These are phyloP conservation scores for Eutrema yunnanense DNA, from an alignment of 345 rosid species.

Conservation along the genomic window DNA sequence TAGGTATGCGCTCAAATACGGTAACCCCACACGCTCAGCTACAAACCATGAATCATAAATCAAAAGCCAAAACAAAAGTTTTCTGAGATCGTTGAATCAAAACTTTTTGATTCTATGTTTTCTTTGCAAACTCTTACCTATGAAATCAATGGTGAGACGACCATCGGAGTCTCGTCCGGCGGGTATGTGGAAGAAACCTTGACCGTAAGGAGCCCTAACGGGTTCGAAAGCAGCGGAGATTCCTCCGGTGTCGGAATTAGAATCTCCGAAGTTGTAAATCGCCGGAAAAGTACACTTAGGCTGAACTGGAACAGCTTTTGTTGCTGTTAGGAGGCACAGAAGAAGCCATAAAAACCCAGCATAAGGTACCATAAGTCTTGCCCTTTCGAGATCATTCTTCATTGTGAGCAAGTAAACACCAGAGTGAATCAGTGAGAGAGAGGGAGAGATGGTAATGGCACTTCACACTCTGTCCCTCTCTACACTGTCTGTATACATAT, in stretches of 20 bases:
- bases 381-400: not conserved
- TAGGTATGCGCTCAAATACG: slow-evolving; percentile 81
- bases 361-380: slow-evolving; percentile 23
- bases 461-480: not conserved
- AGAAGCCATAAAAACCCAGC: slow-evolving; percentile 31
- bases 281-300: slow-evolving; percentile 57
- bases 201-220: slow-evolving; percentile 49
- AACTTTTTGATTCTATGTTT: not conserved
- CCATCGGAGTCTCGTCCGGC: slow-evolving; percentile 71
- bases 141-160: slow-evolving; percentile 77
- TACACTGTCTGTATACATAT: not conserved
- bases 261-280: slow-evolving; percentile 85
- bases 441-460: too few species aligned
- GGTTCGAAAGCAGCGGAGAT: slow-evolving; percentile 77
- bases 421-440: not conserved
- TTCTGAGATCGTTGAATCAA: not conserved
- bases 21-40: slow-evolving; percentile 72
- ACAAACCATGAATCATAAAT: slow-evolving; percentile 15
- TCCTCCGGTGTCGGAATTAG: slow-evolving; percentile 84
- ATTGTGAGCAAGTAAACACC: not conserved
- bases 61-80: not conserved
- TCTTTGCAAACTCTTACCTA: slow-evolving; percentile 36
- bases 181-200: slow-evolving; percentile 56
- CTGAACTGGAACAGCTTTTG: slow-evolving; percentile 14
- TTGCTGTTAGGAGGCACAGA: slow-evolving; percentile 19